phyloP scores from a whole-genome alignment of 148 eudicot genomes.

The Persicaria tinctoria region DNA sequence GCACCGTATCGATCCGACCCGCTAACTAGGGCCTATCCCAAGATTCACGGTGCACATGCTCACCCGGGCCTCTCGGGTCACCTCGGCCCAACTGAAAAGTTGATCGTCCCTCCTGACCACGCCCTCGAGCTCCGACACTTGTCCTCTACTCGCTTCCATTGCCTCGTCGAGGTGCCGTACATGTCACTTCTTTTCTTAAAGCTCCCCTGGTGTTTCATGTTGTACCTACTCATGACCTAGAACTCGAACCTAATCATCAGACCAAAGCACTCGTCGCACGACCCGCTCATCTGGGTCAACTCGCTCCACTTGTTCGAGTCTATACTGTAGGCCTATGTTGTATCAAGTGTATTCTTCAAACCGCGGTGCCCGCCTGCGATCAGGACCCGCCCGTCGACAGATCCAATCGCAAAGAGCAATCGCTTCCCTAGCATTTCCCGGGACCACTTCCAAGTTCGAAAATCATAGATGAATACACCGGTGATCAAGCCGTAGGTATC shows the following conservation, averaged over 20 bases:
- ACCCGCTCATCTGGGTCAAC: constrained; percentile 48
- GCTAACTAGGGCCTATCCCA: constrained; percentile 34
- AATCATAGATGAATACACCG: constrained; percentile 55
- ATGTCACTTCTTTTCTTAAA: constrained; percentile 43
- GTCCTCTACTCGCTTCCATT: constrained; percentile 35
- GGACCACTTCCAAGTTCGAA: constrained; percentile 38
- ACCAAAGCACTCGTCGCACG: constrained; percentile 75
- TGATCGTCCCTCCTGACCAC: constrained; percentile 26
- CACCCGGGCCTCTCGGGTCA: constrained; percentile 24
- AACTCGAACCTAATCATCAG: constrained; percentile 52
- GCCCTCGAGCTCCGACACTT: constrained; percentile 42
- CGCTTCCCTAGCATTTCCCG: constrained; percentile 48
- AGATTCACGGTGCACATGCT: constrained; percentile 44
- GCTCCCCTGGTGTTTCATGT: constrained; percentile 49
- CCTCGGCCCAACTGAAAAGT: constrained; percentile 35
- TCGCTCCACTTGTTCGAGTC: constrained; percentile 47
- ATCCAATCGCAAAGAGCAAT: constrained; percentile 53
- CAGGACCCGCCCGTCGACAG: constrained; percentile 21
- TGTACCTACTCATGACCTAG: constrained; percentile 73
- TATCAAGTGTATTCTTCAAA: constrained; percentile 47
- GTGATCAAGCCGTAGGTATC: constrained; percentile 37
- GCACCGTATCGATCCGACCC: no score
- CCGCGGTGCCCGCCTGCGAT: constrained; percentile 78
- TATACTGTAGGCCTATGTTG: constrained; percentile 45
- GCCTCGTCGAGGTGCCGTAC: constrained; percentile 26